Base-by-base conservation (phyloP, 495 filamentous ascomycete genomes). In the Cladorrhinum samala region DNA sequence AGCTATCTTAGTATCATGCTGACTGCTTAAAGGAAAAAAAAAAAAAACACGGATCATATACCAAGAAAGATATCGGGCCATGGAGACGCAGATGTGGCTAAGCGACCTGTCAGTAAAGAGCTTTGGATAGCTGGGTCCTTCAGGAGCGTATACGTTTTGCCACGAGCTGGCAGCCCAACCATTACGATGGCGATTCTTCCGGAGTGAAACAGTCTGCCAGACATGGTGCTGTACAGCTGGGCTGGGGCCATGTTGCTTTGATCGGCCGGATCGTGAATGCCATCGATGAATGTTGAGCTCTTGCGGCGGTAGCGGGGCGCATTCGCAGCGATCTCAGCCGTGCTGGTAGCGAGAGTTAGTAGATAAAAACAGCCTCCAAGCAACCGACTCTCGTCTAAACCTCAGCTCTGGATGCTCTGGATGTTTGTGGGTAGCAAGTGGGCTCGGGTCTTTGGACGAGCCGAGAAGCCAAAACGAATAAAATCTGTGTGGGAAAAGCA, bases 141-240 rank as follows among this genome's bases (percentile, higher is more conserved):
- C n/a, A 53, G 54, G 52, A 49, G 36, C 52, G 73, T 86, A 57
- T 74, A 91, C 83, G 94, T 99, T 74, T 99, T 99, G 23, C 94
- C 94, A 69, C 94, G 84, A 27, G 94, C 94, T 42, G 94, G 94
- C 39, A 95, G 79, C 48, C 94, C 94, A 63, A 97, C 94, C 58
- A 95, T 96, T 48, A 92, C 92, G 52, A 99, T 97, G 37, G 90
- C 91, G 58, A 99, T 97, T 27, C 91, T 82, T 40, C 94, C 94
- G 6, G 93, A 96, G 69, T 99, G 94, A 65, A 97, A 99, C 20
- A 99, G 82, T 18, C 92, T 81, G 46, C 94, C 94, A 33, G 92
- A 96, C 77, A 96, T 91, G 17, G 94, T 99, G 66, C 89, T 95
- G 68, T 99, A 99, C 20, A 99, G 76, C 72, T 99, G 94, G 52